A percentile compares a stretch with the other conserved stretches of the same genome.
phyloP scores from a whole-genome alignment of 2,329 filamentous ascomycete genomes.

The Aureobasidium leucospermi region DNA sequence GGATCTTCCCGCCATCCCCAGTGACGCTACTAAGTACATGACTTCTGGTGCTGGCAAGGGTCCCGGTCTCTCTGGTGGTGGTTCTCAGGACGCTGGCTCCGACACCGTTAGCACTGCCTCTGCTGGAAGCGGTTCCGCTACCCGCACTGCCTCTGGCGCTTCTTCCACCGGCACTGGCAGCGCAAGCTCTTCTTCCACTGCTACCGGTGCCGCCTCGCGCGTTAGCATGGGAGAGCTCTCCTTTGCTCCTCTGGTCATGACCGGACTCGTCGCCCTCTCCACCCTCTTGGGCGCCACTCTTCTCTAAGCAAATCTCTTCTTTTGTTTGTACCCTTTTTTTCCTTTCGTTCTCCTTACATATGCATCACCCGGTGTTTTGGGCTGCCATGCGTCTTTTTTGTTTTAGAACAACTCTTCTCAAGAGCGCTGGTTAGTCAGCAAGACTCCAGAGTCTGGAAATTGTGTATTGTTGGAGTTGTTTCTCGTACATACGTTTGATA shows the following conservation, averaged over 20 bases:
- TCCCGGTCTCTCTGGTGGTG: slow-evolving; percentile 47
- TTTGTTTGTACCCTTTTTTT: background rate
- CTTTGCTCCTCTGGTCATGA: slow-evolving; percentile 45
- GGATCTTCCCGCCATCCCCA: slow-evolving; percentile 50
- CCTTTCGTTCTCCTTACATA: background rate
- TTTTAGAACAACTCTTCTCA: background rate
- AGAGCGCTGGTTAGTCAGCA: too few species aligned
- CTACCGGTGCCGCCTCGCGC: slow-evolving; percentile 22
- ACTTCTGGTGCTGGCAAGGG: slow-evolving; percentile 51
- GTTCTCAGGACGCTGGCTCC: slow-evolving; percentile 50
- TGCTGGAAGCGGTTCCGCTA: slow-evolving; percentile 43
- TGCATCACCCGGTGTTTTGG: slow-evolving; percentile 7
- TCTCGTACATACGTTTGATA: background rate
- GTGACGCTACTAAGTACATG: slow-evolving; percentile 49
- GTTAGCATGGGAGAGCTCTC: slow-evolving; percentile 38
- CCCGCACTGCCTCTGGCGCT: slow-evolving; percentile 27
- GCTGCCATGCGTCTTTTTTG: background rate
- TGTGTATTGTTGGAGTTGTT: background rate
- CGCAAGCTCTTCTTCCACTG: slow-evolving; percentile 4
- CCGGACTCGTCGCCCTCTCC: slow-evolving; percentile 44
- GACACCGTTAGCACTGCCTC: slow-evolving; percentile 41
- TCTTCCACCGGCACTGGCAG: slow-evolving; percentile 22
- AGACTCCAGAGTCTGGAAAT: background rate
- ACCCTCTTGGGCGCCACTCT: slow-evolving; percentile 47
- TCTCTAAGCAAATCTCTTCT: slow-evolving; percentile 23